Evolutionary conservation across 2,329 filamentous ascomycete species (phyloP), one percentile per base, ranked within the genome.

Genomic region (Ophiosphaerella narmari): DNA sequence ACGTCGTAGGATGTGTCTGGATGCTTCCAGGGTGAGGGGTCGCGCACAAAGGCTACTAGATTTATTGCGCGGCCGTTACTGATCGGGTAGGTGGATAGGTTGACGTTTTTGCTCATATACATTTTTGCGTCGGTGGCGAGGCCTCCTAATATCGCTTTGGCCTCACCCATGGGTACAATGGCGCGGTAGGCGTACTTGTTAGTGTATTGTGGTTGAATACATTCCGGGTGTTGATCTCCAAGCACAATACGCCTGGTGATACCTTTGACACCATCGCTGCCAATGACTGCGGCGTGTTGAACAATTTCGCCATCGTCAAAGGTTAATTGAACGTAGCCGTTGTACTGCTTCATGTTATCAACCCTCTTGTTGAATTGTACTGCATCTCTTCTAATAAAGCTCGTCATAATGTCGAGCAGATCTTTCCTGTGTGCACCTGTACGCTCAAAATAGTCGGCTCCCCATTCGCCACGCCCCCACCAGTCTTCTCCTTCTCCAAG

Each of bases 191-290:
- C 54, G 38, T 70, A 71, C 21, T 57, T 59, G 4, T 54, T 48
- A 16, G 62, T 59, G 39, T 70, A 71, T 2, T 60, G 52, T 1
- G 66, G 63, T 2, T 62, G 43, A 12, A 66, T 56, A 8, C 47
- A 40, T 2, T 58, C 50, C 5, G 64, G 62, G 21, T 59, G 52
- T 13, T 42, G 38, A 3, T 57, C 48, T 1, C 47, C 41, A 4
- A 65, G 52, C 1, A 68, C 59, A 7, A 66, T 50, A 2, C 60
- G 42, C 37, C 65, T 45, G 3, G 59, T 55, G 9, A 54, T 50
- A 12, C 63, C 59, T 31, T 78, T 78, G 55, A 81, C 76, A 2
- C 79, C 79, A 55, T 81, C 79, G 46, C 75, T 77, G 3, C 78
- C 77, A 43, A 80, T 71, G 0, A 79, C 72, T 43, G 73, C 67